These are phyloP conservation scores for Daedaleopsis nitida DNA, from an alignment of 768 basidiomycete species.

Conservation along the genomic window DNA sequence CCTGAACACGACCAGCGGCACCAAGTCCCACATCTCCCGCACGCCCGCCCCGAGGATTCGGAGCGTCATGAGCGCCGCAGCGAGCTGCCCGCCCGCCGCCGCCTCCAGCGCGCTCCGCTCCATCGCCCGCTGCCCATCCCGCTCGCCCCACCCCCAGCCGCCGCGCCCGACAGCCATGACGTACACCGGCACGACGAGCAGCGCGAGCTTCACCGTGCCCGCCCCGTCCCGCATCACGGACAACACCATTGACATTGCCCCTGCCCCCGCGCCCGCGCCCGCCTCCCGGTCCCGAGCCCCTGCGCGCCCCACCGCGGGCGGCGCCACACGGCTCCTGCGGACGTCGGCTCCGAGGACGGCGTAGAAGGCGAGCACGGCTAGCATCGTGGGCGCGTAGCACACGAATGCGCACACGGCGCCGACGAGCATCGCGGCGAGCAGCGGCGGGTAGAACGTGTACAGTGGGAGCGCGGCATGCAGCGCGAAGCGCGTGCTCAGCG, in stretches of 20 bases:
- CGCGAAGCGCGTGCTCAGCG: conserved; percentile 14
- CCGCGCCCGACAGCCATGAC: conserved; percentile 6
- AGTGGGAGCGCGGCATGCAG: conserved; percentile 10
- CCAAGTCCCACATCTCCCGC: conserved; percentile 16
- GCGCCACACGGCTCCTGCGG: conserved; percentile 4
- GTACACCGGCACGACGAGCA: conserved; percentile 12
- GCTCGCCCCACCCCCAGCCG: too few species aligned
- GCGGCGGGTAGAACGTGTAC: conserved; percentile 12
- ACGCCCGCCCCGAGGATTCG: conserved; percentile 8
- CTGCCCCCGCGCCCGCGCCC: background rate
- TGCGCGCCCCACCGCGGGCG: background rate
- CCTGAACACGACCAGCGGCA: conserved; percentile 13
- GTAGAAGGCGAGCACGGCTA: conserved; percentile 13
- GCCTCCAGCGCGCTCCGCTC: conserved; percentile 8
- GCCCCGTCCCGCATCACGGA: conserved; percentile 13
- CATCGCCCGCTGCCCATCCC: background rate
- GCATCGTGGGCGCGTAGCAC: conserved; percentile 17
- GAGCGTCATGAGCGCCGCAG: conserved; percentile 16
- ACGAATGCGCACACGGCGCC: conserved; percentile 15
- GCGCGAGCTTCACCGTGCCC: conserved; percentile 16
- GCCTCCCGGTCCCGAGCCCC: too few species aligned
- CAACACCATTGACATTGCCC: background rate
- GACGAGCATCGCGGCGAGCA: conserved; percentile 17
- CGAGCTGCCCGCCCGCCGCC: conserved; percentile 17
- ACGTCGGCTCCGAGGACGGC: conserved; percentile 13